phyloP scores from a whole-genome alignment of 1,284 basidiomycete species.

The Cutaneotrichosporon cutaneum region DNA sequence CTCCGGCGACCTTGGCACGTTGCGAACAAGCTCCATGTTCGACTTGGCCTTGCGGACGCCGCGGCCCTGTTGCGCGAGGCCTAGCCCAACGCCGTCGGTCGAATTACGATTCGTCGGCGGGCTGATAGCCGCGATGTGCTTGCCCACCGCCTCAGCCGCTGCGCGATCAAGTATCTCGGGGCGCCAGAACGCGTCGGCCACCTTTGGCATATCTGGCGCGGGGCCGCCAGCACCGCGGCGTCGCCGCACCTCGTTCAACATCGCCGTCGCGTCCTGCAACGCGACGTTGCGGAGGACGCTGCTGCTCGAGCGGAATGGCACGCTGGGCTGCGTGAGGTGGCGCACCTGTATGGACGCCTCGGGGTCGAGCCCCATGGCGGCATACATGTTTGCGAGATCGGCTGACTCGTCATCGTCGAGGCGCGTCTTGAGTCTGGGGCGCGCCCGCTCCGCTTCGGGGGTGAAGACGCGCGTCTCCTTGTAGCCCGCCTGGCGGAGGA shows the following conservation, averaged over 20 bases:
- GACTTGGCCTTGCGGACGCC: constrained; percentile 42
- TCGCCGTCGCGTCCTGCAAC: constrained; percentile 19
- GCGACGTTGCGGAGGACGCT: constrained; percentile 26
- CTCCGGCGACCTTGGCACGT: constrained; percentile 37
- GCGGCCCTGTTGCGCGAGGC: constrained; percentile 35
- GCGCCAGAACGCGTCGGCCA: constrained; percentile 8
- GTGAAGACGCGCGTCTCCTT: constrained; percentile 84
- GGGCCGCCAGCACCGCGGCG: constrained; percentile 13
- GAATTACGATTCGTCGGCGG: constrained; percentile 18
- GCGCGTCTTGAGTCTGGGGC: constrained; percentile 36
- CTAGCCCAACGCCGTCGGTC: constrained; percentile 30
- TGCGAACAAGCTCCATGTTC: constrained; percentile 35
- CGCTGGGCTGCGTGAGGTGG: constrained; percentile 17
- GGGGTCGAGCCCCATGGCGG: constrained; percentile 34
- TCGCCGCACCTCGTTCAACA: constrained; percentile 9
- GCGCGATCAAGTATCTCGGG: constrained; percentile 7
- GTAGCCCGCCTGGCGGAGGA: constrained; percentile 79
- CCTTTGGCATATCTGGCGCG: neutral
- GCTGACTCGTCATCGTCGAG: constrained; percentile 33
- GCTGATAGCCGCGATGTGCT: constrained; percentile 19
- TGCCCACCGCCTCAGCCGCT: constrained; percentile 18
- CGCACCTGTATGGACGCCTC: constrained; percentile 16
- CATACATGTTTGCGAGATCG: constrained; percentile 39
- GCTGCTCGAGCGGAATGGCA: constrained; percentile 22
- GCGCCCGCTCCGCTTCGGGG: constrained; percentile 66